Base-by-base conservation (phyloP, 768 basidiomycete species). In the Clathrus columnatus region DNA sequence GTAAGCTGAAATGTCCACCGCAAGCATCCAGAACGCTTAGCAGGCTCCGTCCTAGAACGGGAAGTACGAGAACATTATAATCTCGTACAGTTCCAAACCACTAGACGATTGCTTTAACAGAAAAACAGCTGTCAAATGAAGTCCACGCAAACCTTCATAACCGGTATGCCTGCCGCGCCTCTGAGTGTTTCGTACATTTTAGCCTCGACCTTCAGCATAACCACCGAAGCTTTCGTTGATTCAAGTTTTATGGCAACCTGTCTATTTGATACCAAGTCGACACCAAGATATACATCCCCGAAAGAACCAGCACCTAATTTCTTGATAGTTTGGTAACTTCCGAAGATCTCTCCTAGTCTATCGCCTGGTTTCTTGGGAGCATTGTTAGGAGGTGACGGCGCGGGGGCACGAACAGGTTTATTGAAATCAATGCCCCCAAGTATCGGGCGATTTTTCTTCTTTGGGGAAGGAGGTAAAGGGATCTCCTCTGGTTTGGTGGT, bases 261-360 rank as follows among this genome's bases (percentile, higher is more conserved):
- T 48, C 54, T 27, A 23, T 55, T 55, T 16, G 54, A 55, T 16
- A 48, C 54, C n/a, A 55, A 45, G 48, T 94, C 93, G 89, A 96
- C 92, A 28, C 92, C 92, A 8, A 96, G 82, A 69, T 91, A 96
- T 41, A 96, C 92, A 65, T 91, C 91, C 51, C 93, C 92, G 64
- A 95, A 95, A 0, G 93, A 95, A 2, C 91, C 92, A 45, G 91
- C 87, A 60, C 94, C 92, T 60, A 96, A 30, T 23, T 55, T 55
- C 27, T 55, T 55, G 29, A 55, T 48, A 11, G 54, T 55, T 26
- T 55, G 45, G 27, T 55, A 55, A 55, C 48, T 23, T 11, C 54
- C 54, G 29, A 55, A 55, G 14, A 55, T 27, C 27, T 55, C 54
- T n/a, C 27, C 45, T 29, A 47, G 26, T 30, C 27, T 28, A 18